Evolutionary conservation across 106 monocot species (phyloP).

Genomic region (Dendrobium huoshanense): DNA sequence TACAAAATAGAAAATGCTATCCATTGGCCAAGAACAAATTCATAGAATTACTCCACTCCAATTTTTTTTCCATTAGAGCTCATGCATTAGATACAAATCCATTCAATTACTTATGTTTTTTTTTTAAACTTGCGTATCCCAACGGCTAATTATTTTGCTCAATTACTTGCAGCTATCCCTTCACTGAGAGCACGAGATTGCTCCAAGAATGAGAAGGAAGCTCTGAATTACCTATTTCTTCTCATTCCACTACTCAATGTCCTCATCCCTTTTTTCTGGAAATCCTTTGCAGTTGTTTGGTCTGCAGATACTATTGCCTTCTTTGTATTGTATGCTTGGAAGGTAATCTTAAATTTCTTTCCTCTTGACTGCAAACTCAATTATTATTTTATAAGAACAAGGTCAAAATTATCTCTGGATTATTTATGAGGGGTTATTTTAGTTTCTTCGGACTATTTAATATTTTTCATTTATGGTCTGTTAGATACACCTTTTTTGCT

Average conservation of each 20-base stretch:
- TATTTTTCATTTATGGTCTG: too few species aligned
- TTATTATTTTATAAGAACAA: too few species aligned
- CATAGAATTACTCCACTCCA: too few species aligned
- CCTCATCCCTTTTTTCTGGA: constrained; percentile 73
- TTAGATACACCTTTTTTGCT: too few species aligned
- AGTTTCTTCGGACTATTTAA: too few species aligned
- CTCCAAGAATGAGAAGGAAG: constrained; percentile 95
- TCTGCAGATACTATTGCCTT: constrained; percentile 82
- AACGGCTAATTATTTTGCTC: neutral
- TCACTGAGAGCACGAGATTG: constrained; percentile 86
- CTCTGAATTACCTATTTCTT: constrained; percentile 91
- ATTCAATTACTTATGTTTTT: neutral
- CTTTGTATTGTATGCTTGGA: constrained; percentile 92
- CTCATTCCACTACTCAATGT: constrained; percentile 75
- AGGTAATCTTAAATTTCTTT: constrained; percentile 32
- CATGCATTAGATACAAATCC: too few species aligned
- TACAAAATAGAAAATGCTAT: too few species aligned
- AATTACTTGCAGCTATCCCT: constrained; percentile 63
- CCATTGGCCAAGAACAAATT: too few species aligned
- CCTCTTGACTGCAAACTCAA: too few species aligned
- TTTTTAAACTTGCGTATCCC: neutral
- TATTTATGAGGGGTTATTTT: too few species aligned
- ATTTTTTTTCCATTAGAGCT: too few species aligned
- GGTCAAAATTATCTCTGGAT: too few species aligned
- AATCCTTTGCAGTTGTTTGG: constrained; percentile 96